Base-by-base conservation (phyloP, 495 filamentous ascomycete species). In the Tuber melanosporum region DNA sequence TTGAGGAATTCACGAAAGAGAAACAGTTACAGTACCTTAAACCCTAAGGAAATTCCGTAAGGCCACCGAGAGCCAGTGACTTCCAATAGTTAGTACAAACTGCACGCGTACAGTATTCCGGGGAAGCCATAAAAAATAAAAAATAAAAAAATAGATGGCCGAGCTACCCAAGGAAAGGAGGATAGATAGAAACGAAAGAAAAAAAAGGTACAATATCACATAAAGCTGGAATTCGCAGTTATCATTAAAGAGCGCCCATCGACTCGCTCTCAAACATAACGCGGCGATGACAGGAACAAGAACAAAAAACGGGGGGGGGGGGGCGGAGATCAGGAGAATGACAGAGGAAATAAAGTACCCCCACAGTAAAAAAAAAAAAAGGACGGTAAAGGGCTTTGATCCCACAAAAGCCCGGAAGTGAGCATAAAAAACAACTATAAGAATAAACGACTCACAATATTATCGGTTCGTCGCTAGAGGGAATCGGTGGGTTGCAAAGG, bases 221-320 rank as follows among this genome's bases (percentile, higher is more conserved):
- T 32, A 26, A 7, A 19, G 57, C 57, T 26, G 57, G 57, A 66
- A 66, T 66, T 66, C 57, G n/a, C 57, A 36, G 57, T 66, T 19
- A 66, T 36, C 57, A 36, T 19, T 7, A 66, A 66, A 36, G 32
- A 36, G 26, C 52, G 15, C n/a, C 12, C n/a, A 32, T 62, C 52
- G 52, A 32, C n/a, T 10, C 8, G n/a, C n/a, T 26, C 52, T 0
- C 10, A 32, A 32, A 10, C 32, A 66, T 36, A 66, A 66, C 57
- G 57, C 57, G 57, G 57, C 57, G 57, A 66, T 66, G 57, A 66
- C 57, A 66, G 57, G 32, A 36, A 66, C 57, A 66, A 36, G 57
- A 66, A 62, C 57, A 62, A 62, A 14, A 32, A 36, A 36, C 3
- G 12, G 32, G 32, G 32, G 32, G 32, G 32, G 57, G 57, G 57